Percentiles rank a stretch among this genome's conserved stretches.
Evolutionary conservation across 768 basidiomycete species (phyloP).

Genomic region (Glaciozyma antarctica): DNA sequence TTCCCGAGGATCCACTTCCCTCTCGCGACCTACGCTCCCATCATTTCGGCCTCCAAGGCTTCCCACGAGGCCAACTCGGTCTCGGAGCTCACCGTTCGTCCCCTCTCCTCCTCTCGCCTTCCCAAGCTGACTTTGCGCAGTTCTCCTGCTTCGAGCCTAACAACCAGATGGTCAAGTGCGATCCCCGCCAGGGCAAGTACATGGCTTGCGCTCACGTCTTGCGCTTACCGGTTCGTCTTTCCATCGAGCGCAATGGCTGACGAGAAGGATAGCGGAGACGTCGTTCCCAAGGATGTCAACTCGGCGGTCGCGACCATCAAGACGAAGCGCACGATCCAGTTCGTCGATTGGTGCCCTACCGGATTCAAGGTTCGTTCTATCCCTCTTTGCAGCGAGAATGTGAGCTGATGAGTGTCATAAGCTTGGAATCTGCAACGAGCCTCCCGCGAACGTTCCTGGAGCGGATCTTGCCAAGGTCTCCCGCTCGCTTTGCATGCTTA

Average conservation of each 20-base stretch:
- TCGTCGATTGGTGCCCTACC: constrained; percentile 96
- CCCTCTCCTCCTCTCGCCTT: constrained; percentile 75
- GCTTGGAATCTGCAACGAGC: constrained; percentile 95
- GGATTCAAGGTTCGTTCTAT: constrained; percentile 58
- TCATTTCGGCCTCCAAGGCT: constrained; percentile 84
- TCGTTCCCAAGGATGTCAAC: constrained; percentile 91
- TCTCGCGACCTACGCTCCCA: constrained; percentile 86
- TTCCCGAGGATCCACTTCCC: constrained; percentile 82
- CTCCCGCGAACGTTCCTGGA: constrained; percentile 79
- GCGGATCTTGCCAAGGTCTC: constrained; percentile 91
- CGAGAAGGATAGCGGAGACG: constrained; percentile 50
- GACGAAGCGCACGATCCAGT: constrained; percentile 86
- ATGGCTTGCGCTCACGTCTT: constrained; percentile 47
- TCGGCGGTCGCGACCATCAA: constrained; percentile 87
- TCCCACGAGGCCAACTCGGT: constrained; percentile 95
- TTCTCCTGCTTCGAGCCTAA: constrained; percentile 1
- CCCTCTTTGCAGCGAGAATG: too few species aligned
- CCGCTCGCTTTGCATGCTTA: constrained; percentile 94
- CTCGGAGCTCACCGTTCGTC: constrained; percentile 78
- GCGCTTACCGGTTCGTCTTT: constrained; percentile 21
- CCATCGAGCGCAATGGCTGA: too few species aligned
- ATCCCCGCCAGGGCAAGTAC: constrained; percentile 96
- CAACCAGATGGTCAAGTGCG: constrained; percentile 84
- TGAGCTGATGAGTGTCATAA: too few species aligned
- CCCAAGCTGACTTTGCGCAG: too few species aligned